These are phyloP conservation scores for Nectriaceae sp. DNA, from an alignment of 2,329 filamentous ascomycete genomes.

Conservation along the genomic window DNA sequence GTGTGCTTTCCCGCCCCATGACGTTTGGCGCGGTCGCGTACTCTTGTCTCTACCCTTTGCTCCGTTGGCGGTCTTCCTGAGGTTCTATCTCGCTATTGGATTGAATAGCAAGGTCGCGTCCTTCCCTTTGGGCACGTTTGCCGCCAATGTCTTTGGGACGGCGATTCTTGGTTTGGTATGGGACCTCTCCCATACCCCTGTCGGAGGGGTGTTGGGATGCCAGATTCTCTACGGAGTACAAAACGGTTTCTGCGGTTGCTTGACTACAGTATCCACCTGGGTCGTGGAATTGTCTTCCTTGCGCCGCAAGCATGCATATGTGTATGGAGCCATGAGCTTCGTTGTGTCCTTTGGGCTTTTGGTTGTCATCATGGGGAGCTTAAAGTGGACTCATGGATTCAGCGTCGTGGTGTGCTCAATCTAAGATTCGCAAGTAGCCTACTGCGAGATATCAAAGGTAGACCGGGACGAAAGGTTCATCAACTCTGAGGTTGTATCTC, in stretches of 20 bases:
- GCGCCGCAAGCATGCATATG: slow-evolving; percentile 58
- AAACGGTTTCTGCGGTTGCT: slow-evolving; percentile 68
- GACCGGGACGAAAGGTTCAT: too few relatives aligned
- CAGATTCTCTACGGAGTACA: slow-evolving; percentile 67
- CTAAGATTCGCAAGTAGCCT: too few relatives aligned
- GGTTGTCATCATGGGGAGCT: slow-evolving; percentile 73
- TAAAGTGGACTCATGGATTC: slow-evolving; percentile 69
- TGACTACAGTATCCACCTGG: slow-evolving; percentile 70
- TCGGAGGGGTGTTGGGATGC: slow-evolving; percentile 61
- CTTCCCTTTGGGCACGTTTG: slow-evolving; percentile 87
- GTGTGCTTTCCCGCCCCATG: slow-evolving; percentile 69
- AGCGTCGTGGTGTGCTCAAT: slow-evolving; percentile 22
- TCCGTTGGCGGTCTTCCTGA: slow-evolving; percentile 72
- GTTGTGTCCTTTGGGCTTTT: slow-evolving; percentile 57
- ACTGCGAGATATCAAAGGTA: too few relatives aligned
- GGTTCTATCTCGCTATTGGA: slow-evolving; percentile 71
- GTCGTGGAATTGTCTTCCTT: slow-evolving; percentile 60
- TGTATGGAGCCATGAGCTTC: slow-evolving; percentile 67
- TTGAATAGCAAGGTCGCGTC: slow-evolving; percentile 68
- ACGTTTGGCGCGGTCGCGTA: slow-evolving; percentile 74
- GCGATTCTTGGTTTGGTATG: slow-evolving; percentile 73
- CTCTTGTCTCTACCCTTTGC: slow-evolving; percentile 81
- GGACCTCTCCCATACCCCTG: slow-evolving; percentile 70
- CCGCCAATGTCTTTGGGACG: slow-evolving; percentile 78
- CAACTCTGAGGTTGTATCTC: too few relatives aligned